Evolutionary conservation across 441 rosid species (phyloP), one percentile per base, ranked within the genome.

Genomic region (Bocquillonia castaneifolia): DNA sequence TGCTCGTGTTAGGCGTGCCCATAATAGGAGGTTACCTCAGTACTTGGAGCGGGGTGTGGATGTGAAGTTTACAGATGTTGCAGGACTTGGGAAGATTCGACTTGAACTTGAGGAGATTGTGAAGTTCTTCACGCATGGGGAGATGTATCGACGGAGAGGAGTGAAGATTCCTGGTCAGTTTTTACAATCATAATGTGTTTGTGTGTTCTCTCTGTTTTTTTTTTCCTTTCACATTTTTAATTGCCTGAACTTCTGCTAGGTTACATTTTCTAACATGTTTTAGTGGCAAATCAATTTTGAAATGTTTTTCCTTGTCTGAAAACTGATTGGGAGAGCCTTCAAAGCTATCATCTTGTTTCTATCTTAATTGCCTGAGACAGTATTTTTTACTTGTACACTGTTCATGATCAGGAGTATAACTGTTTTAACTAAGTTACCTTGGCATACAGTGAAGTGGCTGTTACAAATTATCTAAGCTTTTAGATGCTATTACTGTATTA

Each of bases 11-110:
- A 81, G 87, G 70, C 79, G 90, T 67, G 92, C 92, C 15, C 76
- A 71, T 31, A 84, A 81, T 76, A 88, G 45, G 85, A 83, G 88
- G 67, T 76, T 84, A 67, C 97, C 98, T 29, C 90, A 93, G 72
- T 93, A 90, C 82, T 83, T 90, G 59, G 97, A 93, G 74, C 82
- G 88, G 68, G 98, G 83, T 25, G 88, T 88, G 72, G 97, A 90
- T 71, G 98, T 93, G 62, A 93, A 87, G 78, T 93, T 90, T 62
- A 57, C 92, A 3, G 97, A 90, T 76, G 98, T 93, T 77, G 98
- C 98, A 6, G 98, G 98, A n/a, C 97, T 93, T 75, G 97, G 98
- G 76, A 93, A 90, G 72, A 93, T 93, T 44, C 75, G 96, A n/a
- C 92, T 90, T 59, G 98, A 93, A 76, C 97, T 93, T 17, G 97